Evolutionary conservation across 2,329 filamentous ascomycete species (phyloP), one percentile per base, ranked within the genome.

Genomic region (Pseudogymnoascus sp.): DNA sequence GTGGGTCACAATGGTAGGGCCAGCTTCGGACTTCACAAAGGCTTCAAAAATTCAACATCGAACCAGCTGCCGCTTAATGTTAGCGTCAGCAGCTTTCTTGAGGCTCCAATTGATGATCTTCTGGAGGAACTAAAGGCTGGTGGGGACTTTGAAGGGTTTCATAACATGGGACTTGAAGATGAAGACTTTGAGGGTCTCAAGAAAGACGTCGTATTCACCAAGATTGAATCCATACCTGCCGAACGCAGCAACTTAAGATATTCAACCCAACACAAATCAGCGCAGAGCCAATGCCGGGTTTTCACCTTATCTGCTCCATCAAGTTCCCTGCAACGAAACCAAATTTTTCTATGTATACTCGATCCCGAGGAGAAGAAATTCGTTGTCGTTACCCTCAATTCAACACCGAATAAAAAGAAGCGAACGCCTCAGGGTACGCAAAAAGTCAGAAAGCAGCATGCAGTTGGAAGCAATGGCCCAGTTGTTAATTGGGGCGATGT

Each of bases 151-250:
- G 86, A 90, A 67, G 86, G 86, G 0, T 86, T 91, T 63, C 82
- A 87, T 68, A 88, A 81, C 65, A 89, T 90, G 84, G 88, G 85
- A 1, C 78, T 91, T 21, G 86, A 89, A 62, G 88, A 90, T 70
- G 82, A 86, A n/a, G 84, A 85, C 65, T 85, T 88, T 64, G 87
- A 90, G 64, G 86, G 87, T 0, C 76, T 93, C 7, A 81, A 85
- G 14, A 86, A 88, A 64, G 89, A 93, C 72, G 81, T 93, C n/a
- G 74, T 88, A 10, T 81, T 93, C 60, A 84, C 82, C 14, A 90
- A 87, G 69, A 82, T 93, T 29, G 86, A 89, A 67, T 88, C 81
- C 64, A 82, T 90, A 63, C 78, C 86, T 4, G 76, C 86, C 71
- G 80, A 88, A 63, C 84, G 83, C 68, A 79, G 77, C 47, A 86